Conservation (phyloP, 2,329 filamentous ascomycete species). For the Hymenoscyphus fraxineus region DNA sequence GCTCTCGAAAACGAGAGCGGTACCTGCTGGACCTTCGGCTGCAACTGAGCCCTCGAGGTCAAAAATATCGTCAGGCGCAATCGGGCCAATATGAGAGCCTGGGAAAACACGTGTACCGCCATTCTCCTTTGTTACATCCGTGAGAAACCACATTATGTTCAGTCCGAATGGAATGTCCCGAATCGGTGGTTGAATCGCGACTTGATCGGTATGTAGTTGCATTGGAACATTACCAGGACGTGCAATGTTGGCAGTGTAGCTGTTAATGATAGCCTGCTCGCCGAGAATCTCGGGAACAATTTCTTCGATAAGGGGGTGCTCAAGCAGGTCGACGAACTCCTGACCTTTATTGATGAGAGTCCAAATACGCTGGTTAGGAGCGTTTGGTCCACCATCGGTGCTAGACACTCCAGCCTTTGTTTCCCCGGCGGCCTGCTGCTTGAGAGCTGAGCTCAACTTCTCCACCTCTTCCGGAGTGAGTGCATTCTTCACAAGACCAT, state of each 20-base stretch:
- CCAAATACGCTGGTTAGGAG: slow-evolving; percentile 4
- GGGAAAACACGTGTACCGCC: background rate
- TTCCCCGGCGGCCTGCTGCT: slow-evolving; percentile 1
- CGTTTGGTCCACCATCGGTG: slow-evolving; percentile 2
- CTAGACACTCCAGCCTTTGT: background rate
- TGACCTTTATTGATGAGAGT: background rate
- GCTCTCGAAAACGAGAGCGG: slow-evolving; percentile 2
- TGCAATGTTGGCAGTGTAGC: slow-evolving; percentile 1
- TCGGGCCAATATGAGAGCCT: background rate
- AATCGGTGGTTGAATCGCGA: slow-evolving; percentile 1
- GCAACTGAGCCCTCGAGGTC: slow-evolving; percentile 1
- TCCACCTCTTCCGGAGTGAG: slow-evolving; percentile 1
- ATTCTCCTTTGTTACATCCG: background rate
- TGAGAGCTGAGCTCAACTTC: background rate
- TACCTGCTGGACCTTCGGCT: slow-evolving; percentile 3
- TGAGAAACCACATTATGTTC: slow-evolving; percentile 3
- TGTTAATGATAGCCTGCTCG: slow-evolving; percentile 3
- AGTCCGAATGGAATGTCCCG: background rate
- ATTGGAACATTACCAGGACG: slow-evolving; percentile 5
- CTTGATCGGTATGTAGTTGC: slow-evolving; percentile 4
- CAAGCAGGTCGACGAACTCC: background rate
- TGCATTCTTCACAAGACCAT: background rate
- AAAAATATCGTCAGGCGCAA: slow-evolving; percentile 2
- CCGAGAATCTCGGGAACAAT: background rate
- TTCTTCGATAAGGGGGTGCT: slow-evolving; percentile 1